Evolutionary conservation across 106 monocot genomes (phyloP), one percentile per base, ranked within the genome.

Genomic region (Dendrobium officinale): DNA sequence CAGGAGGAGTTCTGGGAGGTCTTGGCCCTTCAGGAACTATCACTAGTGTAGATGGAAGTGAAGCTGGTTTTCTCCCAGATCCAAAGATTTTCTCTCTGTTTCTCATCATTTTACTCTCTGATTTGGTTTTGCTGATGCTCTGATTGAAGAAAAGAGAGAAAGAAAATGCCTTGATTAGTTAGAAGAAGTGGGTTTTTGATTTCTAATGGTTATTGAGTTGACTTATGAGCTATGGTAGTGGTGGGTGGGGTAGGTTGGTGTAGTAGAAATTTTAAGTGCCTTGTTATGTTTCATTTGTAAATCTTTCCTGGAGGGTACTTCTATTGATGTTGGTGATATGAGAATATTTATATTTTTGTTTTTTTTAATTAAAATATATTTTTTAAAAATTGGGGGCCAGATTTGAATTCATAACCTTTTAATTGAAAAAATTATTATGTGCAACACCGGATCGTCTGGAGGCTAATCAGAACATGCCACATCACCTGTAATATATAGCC

Each of bases 21-120:
- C 84, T 84, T 42, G 80, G 80, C 11, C 77, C 80, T 31, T 76
- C 84, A 55, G 84, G 83, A 19, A 75, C 59, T 20, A 8, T 72
- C 16, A 76, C 26, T 6, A 49, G 74, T 42, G 2, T 74, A 26
- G 83, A 83, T 47, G 79, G 75, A 17, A 77, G 56, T 72, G 77
- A 77, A 70, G 75, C 51, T 78, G 74, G 43, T 11, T 74, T 11
- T 74, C 74, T 74, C 20, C 20, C 43, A 74, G 44, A 19, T 6
- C 42, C 17, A n/a, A 20, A 42, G 4, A 20, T 42, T 4, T 42
- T 18, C n/a, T 44, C 19, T 42, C 18, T 44, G 27, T 8, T 74
- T 74, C 74, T 74, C 6, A 44, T 22, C 2, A 43, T 43, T 20
- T 42, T 20, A 13, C 29, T 44, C 20, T 42, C 43, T 74, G 43